phyloP scores from a whole-genome alignment of 345 rosid species.

The Corchorus capsularis region DNA sequence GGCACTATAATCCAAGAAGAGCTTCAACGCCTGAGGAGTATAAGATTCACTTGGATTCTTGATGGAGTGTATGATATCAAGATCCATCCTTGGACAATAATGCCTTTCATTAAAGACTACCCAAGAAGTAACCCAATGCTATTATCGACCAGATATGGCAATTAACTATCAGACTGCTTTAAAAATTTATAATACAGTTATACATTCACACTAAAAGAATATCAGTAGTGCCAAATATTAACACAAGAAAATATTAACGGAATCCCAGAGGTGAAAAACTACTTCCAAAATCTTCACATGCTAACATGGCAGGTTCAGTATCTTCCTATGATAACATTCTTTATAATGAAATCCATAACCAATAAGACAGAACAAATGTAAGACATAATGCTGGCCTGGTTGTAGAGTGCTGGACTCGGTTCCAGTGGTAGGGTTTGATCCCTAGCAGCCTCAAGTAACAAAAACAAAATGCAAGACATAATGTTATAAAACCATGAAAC shows the following conservation, averaged over 20 bases:
- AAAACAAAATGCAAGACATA: not conserved
- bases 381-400: not conserved
- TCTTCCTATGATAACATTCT: slow-evolving; percentile 8
- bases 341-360: slow-evolving; percentile 8
- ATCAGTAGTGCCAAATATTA: not conserved
- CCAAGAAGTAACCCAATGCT: not conserved
- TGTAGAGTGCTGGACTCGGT: too few relatives aligned
- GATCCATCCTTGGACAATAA: not conserved
- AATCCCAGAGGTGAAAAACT: not conserved
- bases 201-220: not conserved
- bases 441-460: too few relatives aligned
- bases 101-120: not conserved
- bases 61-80: not conserved
- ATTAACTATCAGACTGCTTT: not conserved
- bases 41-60: not conserved
- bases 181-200: not conserved
- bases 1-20: not conserved
- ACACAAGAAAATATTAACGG: not conserved
- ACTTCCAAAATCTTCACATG: slow-evolving; percentile 6
- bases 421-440: too few relatives aligned
- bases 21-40: not conserved
- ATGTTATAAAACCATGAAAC: not conserved
- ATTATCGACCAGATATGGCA: not conserved
- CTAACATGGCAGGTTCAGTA: not conserved
- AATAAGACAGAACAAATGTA: not conserved